Evolutionary conservation across 306 rosid genomes (phyloP), one percentile per base, ranked within the genome.

Genomic region (Spatholobus suberectus): DNA sequence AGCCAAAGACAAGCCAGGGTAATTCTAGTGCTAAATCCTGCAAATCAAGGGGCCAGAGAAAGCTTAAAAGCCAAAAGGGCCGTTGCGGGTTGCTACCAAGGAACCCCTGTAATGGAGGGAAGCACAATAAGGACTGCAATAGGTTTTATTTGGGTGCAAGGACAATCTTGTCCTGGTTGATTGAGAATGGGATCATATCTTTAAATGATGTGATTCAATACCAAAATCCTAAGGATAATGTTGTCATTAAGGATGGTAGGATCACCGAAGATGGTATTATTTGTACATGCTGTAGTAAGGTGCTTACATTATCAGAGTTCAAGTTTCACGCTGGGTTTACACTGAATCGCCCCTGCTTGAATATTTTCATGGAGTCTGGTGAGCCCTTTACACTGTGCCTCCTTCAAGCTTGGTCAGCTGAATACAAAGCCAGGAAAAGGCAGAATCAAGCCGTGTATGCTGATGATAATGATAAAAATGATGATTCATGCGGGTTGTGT

Each of bases 361-460:
- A 96, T 88, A 93, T 96, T 89, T 94, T 90, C 86, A 87, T 94
- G 95, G 92, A 85, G 81, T 92, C 97, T 86, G 98, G 97, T 59
- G 88, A 91, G 88, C 88, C 98, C 75, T 94, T 94, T 84, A 90
- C 94, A 81, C 83, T 96, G 80, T 91, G 98, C 88, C 97, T 91
- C 88, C 98, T 96, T 91, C 94, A 92, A 90, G 99, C 99, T 75
- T 96, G 99, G 99, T 94, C 99, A 67, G 90, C 92, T 72, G 99
- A 96, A 77, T 96, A 94, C 92, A 92, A 91, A 86, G 58, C 88
- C 75, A 88, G 94, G 86, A 96, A 88, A 91, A 83, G 83, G 81
- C 86, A 84, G 74, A 88, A 76, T 85, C 92, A 79, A 77, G 83
- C 82, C 13, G 90, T 87, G 74, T 84, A 69, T 85, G 87, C 57